phyloP scores from a whole-genome alignment of 2,329 filamentous ascomycete species.

The Calonectria pauciramosa region DNA sequence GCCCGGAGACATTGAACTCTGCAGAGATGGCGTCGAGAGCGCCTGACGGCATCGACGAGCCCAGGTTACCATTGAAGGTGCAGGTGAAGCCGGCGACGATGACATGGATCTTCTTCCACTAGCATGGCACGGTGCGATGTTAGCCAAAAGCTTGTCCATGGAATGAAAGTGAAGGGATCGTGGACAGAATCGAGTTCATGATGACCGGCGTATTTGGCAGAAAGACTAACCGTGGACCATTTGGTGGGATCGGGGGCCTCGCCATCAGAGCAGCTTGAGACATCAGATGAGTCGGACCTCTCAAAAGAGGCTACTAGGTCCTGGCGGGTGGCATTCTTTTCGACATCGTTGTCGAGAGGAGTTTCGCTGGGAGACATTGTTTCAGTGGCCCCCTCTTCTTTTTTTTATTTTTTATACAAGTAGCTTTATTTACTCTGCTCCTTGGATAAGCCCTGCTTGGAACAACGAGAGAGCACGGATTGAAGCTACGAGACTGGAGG shows the following conservation, averaged over 20 bases:
- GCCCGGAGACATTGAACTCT: conserved; percentile 44
- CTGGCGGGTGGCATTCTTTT: background rate
- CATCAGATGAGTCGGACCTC: conserved; percentile 36
- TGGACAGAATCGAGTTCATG: background rate
- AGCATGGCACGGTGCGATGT: background rate
- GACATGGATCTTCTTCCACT: conserved; percentile 50
- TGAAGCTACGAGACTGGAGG: background rate
- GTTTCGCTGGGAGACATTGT: conserved; percentile 29
- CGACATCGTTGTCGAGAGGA: conserved; percentile 23
- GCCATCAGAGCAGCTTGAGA: conserved; percentile 34
- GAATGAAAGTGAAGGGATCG: background rate
- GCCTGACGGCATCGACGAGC: conserved; percentile 53
- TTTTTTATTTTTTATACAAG: background rate
- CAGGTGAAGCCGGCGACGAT: conserved; percentile 52
- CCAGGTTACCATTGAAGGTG: conserved; percentile 54
- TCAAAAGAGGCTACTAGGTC: conserved; percentile 18
- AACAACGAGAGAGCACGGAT: background rate
- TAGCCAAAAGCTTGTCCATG: background rate
- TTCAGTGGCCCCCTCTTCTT: background rate
- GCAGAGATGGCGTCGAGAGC: conserved; percentile 52
- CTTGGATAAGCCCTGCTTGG: background rate
- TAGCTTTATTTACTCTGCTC: background rate
- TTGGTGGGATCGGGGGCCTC: conserved; percentile 47
- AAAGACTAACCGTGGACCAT: conserved; percentile 44
- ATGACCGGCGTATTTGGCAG: background rate